A percentile compares a stretch with the other conserved stretches of the same genome.
phyloP scores from a whole-genome alignment of 1,284 basidiomycete species.

The Xerocomus amazonicus region DNA sequence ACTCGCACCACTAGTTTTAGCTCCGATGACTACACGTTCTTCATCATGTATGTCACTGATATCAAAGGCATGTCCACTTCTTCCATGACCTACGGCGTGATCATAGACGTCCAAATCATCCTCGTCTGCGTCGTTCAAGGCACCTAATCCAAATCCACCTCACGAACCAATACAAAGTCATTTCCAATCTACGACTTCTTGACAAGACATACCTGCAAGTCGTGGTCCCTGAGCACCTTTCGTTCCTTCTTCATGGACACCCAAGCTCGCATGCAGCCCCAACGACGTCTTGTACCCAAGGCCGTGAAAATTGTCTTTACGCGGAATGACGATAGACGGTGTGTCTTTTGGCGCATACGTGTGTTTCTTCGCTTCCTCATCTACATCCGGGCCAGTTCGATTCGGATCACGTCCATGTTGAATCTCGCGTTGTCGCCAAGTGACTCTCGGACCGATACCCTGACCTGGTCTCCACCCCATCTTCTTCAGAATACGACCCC shows the following conservation, averaged over 20 bases:
- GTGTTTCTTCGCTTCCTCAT: slow-evolving; percentile 82
- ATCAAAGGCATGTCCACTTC: slow-evolving; percentile 69
- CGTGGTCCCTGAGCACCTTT: slow-evolving; percentile 44
- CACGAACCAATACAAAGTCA: slow-evolving; percentile 4
- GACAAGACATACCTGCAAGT: slow-evolving; percentile 50
- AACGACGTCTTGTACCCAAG: slow-evolving; percentile 72
- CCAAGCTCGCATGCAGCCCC: slow-evolving; percentile 60
- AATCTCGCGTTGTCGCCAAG: slow-evolving; percentile 67
- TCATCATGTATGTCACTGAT: slow-evolving; percentile 59
- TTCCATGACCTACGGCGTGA: slow-evolving; percentile 34
- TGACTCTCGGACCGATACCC: slow-evolving; percentile 89
- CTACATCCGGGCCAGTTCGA: slow-evolving; percentile 47
- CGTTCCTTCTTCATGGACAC: slow-evolving; percentile 18
- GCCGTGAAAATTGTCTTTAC: slow-evolving; percentile 77
- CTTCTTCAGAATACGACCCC: slow-evolving; percentile 82
- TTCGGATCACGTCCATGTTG: slow-evolving; percentile 58
- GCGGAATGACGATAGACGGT: slow-evolving; percentile 54
- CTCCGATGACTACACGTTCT: slow-evolving; percentile 43
- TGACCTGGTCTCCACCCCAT: slow-evolving; percentile 96
- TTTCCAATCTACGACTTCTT: neutral
- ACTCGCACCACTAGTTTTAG: slow-evolving; percentile 1
- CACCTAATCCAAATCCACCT: slow-evolving; percentile 86
- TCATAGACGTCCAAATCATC: slow-evolving; percentile 89
- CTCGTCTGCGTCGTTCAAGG: slow-evolving; percentile 82
- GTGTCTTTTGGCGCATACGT: slow-evolving; percentile 84